A percentile compares a stretch with the other conserved stretches of the same genome.
phyloP scores from a whole-genome alignment of 805 yeast genomes.

The Candida xyloterini region DNA sequence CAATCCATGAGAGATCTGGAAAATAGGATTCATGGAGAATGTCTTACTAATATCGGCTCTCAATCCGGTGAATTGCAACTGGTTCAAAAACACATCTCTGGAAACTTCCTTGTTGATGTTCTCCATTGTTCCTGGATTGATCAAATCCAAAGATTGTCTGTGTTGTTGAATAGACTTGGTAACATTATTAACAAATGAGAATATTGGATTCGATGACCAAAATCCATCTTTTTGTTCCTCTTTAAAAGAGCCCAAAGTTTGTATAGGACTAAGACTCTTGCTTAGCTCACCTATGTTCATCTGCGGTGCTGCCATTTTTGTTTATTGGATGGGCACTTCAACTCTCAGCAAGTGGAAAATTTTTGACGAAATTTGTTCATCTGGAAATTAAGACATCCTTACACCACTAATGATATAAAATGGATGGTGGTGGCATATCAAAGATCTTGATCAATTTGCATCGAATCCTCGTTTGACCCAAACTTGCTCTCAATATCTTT shows the following conservation, averaged over 20 bases:
- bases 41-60: conserved; percentile 96
- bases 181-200: conserved; percentile 73
- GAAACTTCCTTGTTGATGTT: conserved; percentile 90
- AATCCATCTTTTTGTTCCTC: conserved; percentile 54
- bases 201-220: conserved; percentile 83
- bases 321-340: conserved; percentile 11
- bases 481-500: conserved; percentile 17
- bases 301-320: conserved; percentile 28
- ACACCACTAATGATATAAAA: conserved; percentile 1
- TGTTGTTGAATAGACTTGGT: conserved; percentile 71
- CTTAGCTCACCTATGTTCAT: conserved; percentile 56
- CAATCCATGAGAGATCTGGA: conserved; percentile 94
- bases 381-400: conserved; percentile 1
- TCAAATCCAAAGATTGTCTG: conserved; percentile 75
- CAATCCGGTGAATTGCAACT: conserved; percentile 89
- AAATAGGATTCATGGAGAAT: conserved; percentile 85
- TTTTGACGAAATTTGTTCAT: conserved; percentile 8
- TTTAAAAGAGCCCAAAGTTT: conserved; percentile 48
- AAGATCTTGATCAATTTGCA: conserved; percentile 1
- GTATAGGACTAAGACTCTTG: conserved; percentile 54
- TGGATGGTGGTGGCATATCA: too few relatives aligned
- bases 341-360: conserved; percentile 11
- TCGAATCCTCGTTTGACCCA: not conserved
- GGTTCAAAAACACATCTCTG: conserved; percentile 87
- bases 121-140: conserved; percentile 94